Conservation (phyloP, 2,329 filamentous ascomycete species). For the Periconia sp. region DNA sequence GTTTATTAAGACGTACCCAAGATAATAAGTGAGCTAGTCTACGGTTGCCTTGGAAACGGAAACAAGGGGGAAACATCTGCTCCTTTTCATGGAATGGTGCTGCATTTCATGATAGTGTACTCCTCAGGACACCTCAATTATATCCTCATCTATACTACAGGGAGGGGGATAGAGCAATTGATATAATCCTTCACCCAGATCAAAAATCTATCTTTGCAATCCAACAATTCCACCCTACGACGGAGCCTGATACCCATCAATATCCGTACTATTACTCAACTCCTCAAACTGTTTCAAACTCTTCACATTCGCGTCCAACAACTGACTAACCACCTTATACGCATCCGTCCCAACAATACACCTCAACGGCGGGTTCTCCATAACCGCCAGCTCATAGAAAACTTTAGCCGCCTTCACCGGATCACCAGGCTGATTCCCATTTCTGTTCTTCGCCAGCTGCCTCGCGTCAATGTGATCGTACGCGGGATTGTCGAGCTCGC, state of each 20-base stretch:
- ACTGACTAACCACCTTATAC: conserved; percentile 51
- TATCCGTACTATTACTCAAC: conserved; percentile 53
- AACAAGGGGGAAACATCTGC: too few species aligned
- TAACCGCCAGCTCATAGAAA: conserved; percentile 58
- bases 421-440: conserved; percentile 54
- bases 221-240: background rate
- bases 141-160: too few species aligned
- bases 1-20: too few species aligned
- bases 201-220: too few species aligned
- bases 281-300: conserved; percentile 55
- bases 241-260: conserved; percentile 38
- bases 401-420: conserved; percentile 52
- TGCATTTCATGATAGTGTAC: too few species aligned
- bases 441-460: conserved; percentile 42
- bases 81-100: too few species aligned
- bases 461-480: conserved; percentile 54
- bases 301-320: conserved; percentile 53
- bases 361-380: conserved; percentile 56
- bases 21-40: too few species aligned
- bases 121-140: too few species aligned
- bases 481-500: conserved; percentile 46
- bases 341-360: conserved; percentile 58
- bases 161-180: too few species aligned
- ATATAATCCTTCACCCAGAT: too few species aligned
- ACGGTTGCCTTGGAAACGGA: too few species aligned